These are phyloP conservation scores for Rubroboletus pulcherrimus DNA, from an alignment of 768 basidiomycete genomes.

Conservation along the genomic window DNA sequence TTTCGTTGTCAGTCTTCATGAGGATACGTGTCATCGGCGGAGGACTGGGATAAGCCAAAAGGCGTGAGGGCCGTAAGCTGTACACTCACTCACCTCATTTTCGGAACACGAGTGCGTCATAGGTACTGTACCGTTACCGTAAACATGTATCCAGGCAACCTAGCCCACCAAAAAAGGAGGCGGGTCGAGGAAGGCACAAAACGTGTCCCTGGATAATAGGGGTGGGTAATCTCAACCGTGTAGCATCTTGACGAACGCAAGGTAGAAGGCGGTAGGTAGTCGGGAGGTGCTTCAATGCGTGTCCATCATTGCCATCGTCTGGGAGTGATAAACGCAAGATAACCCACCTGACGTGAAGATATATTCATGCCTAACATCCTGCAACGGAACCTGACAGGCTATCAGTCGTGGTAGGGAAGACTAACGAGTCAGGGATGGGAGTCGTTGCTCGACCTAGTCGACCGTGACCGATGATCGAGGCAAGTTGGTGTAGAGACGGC, in stretches of 20 bases:
- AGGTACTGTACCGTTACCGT: not conserved
- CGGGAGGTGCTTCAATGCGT: not conserved
- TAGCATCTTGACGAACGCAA: not conserved
- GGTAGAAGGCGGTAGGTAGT: not conserved
- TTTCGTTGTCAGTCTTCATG: not conserved
- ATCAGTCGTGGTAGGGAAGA: not conserved
- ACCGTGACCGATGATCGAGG: not conserved
- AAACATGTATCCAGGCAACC: not conserved
- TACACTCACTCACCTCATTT: not conserved
- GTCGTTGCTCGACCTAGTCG: not conserved
- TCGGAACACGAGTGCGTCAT: not conserved
- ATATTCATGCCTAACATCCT: not conserved
- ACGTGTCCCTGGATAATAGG: not conserved
- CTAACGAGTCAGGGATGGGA: not conserved
- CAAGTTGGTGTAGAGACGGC: not conserved
- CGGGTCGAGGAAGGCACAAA: not conserved
- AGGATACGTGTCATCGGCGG: not conserved
- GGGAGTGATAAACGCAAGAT: not conserved
- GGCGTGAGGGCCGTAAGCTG: not conserved
- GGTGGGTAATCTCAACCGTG: not conserved
- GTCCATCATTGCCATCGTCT: not conserved
- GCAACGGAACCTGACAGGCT: not conserved
- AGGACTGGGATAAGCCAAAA: not conserved
- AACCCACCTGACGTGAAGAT: not conserved
- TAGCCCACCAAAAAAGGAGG: not conserved